Evolutionary conservation across 805 yeast genomes (phyloP).

Genomic region (Ogataea pignaliae): DNA sequence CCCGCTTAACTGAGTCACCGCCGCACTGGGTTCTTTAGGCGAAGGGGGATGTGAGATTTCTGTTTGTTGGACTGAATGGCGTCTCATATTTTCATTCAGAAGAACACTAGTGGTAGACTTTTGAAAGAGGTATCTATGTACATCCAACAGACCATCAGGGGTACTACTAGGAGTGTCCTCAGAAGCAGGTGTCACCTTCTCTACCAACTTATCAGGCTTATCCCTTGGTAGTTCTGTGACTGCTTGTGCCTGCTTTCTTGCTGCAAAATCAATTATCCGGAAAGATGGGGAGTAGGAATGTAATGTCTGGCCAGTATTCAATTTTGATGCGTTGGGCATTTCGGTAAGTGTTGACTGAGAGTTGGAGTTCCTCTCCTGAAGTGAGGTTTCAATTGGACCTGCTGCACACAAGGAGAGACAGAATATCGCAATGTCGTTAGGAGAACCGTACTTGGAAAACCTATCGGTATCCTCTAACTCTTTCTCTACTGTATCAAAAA

Average conservation of each 20-base stretch:
- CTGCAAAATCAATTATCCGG: not conserved
- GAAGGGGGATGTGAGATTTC: not conserved
- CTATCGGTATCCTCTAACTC: constrained; percentile 27
- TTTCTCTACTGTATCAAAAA: constrained; percentile 31
- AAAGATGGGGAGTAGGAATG: not conserved
- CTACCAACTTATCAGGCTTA: too few species aligned
- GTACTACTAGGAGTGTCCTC: too few species aligned
- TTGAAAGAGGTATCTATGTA: constrained; percentile 18
- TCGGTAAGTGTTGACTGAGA: too few species aligned
- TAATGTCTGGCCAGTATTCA: too few species aligned
- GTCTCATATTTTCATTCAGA: not conserved
- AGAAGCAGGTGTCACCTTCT: too few species aligned
- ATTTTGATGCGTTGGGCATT: too few species aligned
- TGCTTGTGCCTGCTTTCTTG: not conserved
- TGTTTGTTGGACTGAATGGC: constrained; percentile 9
- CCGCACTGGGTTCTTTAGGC: too few species aligned
- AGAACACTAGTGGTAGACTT: constrained; percentile 1
- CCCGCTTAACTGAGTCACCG: not conserved
- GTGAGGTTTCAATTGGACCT: too few species aligned
- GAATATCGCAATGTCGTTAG: constrained; percentile 10
- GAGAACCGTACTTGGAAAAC: constrained; percentile 28
- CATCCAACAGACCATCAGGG: constrained; percentile 12
- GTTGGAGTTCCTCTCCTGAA: too few species aligned
- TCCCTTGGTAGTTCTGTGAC: not conserved
- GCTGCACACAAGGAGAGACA: not conserved